A percentile compares a stretch with the other conserved stretches of the same genome.
Evolutionary conservation across 306 rosid species (phyloP).

Genomic region (Glycine soja): DNA sequence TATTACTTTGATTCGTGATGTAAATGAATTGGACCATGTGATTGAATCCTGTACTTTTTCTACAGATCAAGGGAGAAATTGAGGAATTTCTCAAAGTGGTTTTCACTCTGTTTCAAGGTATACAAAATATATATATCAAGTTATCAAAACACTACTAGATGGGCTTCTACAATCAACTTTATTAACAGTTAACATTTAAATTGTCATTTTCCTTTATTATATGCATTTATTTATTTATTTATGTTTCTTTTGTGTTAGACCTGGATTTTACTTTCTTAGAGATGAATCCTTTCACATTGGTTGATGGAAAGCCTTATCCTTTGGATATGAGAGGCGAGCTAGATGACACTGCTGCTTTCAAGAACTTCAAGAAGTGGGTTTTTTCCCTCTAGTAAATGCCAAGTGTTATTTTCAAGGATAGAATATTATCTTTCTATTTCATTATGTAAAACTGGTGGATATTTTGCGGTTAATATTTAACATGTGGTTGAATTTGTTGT

Average conservation of each 20-base stretch:
- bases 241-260: conserved; percentile 58
- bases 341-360: conserved; percentile 96
- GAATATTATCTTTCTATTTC: conserved; percentile 11
- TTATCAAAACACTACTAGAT: neutral
- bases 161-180: conserved; percentile 23
- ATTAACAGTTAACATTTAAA: neutral
- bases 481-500: conserved; percentile 43
- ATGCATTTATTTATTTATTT: conserved; percentile 41
- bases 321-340: conserved; percentile 99
- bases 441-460: conserved; percentile 23
- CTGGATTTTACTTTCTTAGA: conserved; percentile 98
- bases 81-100: conserved; percentile 80
- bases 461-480: neutral
- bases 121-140: conserved; percentile 23
- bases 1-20: conserved; percentile 25
- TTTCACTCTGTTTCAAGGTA: conserved; percentile 89
- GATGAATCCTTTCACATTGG: conserved; percentile 94
- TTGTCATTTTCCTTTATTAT: neutral
- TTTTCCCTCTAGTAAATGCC: conserved; percentile 36
- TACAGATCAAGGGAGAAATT: conserved; percentile 79
- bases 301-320: conserved; percentile 95
- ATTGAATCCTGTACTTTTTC: conserved; percentile 33
- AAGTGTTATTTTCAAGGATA: conserved; percentile 16
- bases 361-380: conserved; percentile 90
- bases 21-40: neutral